Evolutionary conservation across 2,329 filamentous ascomycete species (phyloP).

Genomic region (Thielaviopsis cerberus): DNA sequence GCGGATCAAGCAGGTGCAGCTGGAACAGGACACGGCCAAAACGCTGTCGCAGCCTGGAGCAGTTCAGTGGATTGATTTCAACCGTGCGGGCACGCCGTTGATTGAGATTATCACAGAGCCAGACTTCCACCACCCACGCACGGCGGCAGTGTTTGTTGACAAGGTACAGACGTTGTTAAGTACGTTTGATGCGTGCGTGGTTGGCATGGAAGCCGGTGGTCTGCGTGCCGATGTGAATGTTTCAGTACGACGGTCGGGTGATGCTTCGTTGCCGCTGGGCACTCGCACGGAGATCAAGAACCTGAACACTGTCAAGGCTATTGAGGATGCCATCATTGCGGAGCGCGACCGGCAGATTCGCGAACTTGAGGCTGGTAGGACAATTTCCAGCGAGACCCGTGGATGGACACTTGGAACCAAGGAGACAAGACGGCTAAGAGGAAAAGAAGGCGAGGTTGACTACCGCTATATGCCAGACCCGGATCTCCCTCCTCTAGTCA

Average conservation of each 20-base stretch:
- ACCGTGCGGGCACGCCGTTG: conserved; percentile 74
- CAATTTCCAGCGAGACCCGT: conserved; percentile 68
- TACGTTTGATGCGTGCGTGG: conserved; percentile 66
- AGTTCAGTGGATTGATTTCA: conserved; percentile 74
- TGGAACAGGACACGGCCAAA: conserved; percentile 96
- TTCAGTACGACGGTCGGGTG: conserved; percentile 47
- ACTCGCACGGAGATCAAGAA: conserved; percentile 97
- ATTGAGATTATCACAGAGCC: conserved; percentile 91
- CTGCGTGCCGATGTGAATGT: conserved; percentile 90
- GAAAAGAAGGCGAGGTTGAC: conserved; percentile 92
- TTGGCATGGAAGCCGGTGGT: conserved; percentile 85
- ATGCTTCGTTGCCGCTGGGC: conserved; percentile 34
- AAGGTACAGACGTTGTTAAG: conserved; percentile 72
- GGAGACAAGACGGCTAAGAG: conserved; percentile 62
- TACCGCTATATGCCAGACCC: conserved; percentile 98
- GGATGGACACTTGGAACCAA: conserved; percentile 78
- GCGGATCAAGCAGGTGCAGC: conserved; percentile 81
- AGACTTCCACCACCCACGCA: conserved; percentile 69
- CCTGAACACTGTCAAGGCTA: conserved; percentile 78
- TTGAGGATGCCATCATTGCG: conserved; percentile 84
- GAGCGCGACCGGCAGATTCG: conserved; percentile 78
- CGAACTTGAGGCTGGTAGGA: conserved; percentile 56
- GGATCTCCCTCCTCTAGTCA: conserved; percentile 63
- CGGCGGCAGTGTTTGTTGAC: conserved; percentile 70
- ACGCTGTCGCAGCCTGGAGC: conserved; percentile 60